Evolutionary conservation across 129 eudicot species (phyloP).

Genomic region (Flaveria linearis): DNA sequence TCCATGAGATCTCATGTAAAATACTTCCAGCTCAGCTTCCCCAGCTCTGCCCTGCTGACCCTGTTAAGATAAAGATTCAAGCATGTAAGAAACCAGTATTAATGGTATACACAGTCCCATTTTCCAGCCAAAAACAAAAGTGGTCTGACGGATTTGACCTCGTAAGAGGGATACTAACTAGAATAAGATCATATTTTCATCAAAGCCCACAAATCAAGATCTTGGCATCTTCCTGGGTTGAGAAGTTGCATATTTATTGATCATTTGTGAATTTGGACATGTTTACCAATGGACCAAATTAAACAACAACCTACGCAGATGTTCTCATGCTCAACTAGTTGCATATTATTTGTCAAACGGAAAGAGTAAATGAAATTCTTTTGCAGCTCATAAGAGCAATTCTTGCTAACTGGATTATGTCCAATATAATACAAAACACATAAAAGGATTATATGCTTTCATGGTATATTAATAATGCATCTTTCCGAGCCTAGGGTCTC

Average conservation of each 20-base stretch:
- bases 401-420: background rate
- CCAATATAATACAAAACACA: slow-evolving; percentile 12
- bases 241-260: background rate
- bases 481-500: no score
- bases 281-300: background rate
- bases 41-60: slow-evolving; percentile 46
- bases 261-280: background rate
- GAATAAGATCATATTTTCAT: background rate
- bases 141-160: background rate
- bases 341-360: background rate
- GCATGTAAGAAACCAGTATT: background rate
- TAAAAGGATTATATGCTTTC: background rate
- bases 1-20: slow-evolving; percentile 67
- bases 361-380: background rate
- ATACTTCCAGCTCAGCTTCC: slow-evolving; percentile 51
- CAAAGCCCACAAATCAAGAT: background rate
- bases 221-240: background rate
- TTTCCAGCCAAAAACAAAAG: background rate
- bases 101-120: background rate
- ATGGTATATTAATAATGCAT: background rate
- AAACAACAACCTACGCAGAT: background rate
- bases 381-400: background rate
- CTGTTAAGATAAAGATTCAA: slow-evolving; percentile 20
- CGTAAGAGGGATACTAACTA: background rate
- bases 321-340: background rate